These are phyloP conservation scores for Bremia lactucae DNA, from an alignment of 352 stramenopile species.

Conservation along the genomic window DNA sequence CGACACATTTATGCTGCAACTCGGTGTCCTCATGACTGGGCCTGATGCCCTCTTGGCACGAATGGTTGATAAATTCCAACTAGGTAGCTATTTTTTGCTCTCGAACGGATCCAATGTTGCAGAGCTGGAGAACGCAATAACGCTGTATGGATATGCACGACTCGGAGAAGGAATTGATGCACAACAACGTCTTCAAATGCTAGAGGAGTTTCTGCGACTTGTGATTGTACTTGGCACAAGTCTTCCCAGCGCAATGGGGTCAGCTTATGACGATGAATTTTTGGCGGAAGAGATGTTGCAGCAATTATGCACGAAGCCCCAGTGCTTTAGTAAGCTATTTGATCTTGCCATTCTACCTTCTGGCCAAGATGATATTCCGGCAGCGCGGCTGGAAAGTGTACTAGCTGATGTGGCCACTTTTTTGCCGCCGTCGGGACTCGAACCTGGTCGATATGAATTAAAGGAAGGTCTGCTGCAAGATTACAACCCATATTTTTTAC, in stretches of 20 bases:
- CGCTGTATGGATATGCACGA: constrained; percentile 35
- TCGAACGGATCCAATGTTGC: constrained; percentile 2
- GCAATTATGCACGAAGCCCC: constrained; percentile 69
- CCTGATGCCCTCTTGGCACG: constrained; percentile 48
- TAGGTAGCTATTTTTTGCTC: constrained; percentile 54
- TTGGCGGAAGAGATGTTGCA: constrained; percentile 79
- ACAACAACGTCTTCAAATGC: constrained; percentile 60
- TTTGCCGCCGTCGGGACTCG: constrained; percentile 55
- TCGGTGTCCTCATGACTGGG: constrained; percentile 53
- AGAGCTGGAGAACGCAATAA: constrained; percentile 8
- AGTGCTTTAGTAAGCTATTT: constrained; percentile 69
- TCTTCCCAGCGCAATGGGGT: constrained; percentile 47
- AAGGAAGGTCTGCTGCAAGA: constrained; percentile 59
- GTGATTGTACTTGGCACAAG: constrained; percentile 70
- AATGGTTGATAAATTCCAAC: constrained; percentile 73
- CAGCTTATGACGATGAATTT: constrained; percentile 60
- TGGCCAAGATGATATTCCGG: constrained; percentile 72
- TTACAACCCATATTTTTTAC: constrained; percentile 83
- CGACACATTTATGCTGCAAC: constrained; percentile 72
- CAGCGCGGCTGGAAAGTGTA: constrained; percentile 49
- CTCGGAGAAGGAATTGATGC: constrained; percentile 57
- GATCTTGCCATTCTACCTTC: constrained; percentile 73
- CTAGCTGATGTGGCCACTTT: constrained; percentile 62
- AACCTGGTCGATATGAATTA: constrained; percentile 71
- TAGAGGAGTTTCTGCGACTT: constrained; percentile 76